phyloP scores from a whole-genome alignment of 2,329 filamentous ascomycete genomes.

The Colletotrichum phormii region DNA sequence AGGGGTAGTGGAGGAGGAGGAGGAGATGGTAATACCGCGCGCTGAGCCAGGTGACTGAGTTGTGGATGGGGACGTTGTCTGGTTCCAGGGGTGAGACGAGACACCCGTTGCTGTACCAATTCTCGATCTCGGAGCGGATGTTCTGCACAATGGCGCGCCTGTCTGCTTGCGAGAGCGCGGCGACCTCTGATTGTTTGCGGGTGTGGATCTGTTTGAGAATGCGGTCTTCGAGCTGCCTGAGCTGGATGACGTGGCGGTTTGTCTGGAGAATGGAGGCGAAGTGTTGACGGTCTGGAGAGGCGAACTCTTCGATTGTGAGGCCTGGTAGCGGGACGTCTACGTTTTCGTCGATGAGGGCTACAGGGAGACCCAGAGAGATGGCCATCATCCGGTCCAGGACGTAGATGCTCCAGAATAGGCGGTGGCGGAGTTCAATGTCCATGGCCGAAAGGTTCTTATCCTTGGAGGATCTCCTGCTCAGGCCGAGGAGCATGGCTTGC shows the following conservation, averaged over 20 bases:
- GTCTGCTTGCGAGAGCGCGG: constrained; percentile 46
- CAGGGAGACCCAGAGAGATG: constrained; percentile 53
- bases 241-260: constrained; percentile 56
- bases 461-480: constrained; percentile 46
- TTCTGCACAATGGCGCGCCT: constrained; percentile 46
- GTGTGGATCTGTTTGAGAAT: constrained; percentile 52
- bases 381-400: constrained; percentile 59
- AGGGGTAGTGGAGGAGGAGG: constrained; percentile 56
- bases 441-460: constrained; percentile 42
- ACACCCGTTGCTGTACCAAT: constrained; percentile 60
- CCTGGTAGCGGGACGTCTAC: constrained; percentile 55
- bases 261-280: constrained; percentile 56
- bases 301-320: constrained; percentile 58
- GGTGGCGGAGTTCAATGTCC: constrained; percentile 49
- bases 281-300: constrained; percentile 49
- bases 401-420: constrained; percentile 58
- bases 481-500: constrained; percentile 52
- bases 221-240: constrained; percentile 56
- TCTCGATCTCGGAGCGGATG: constrained; percentile 56
- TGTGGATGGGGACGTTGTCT: constrained; percentile 58
- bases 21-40: constrained; percentile 58
- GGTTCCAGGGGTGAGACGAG: constrained; percentile 55
- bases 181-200: constrained; percentile 44
- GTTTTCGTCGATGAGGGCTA: constrained; percentile 52
- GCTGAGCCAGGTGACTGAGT: constrained; percentile 56